Evolutionary conservation across 331 rosid species (phyloP).

Genomic region (Pyrus hybrid): DNA sequence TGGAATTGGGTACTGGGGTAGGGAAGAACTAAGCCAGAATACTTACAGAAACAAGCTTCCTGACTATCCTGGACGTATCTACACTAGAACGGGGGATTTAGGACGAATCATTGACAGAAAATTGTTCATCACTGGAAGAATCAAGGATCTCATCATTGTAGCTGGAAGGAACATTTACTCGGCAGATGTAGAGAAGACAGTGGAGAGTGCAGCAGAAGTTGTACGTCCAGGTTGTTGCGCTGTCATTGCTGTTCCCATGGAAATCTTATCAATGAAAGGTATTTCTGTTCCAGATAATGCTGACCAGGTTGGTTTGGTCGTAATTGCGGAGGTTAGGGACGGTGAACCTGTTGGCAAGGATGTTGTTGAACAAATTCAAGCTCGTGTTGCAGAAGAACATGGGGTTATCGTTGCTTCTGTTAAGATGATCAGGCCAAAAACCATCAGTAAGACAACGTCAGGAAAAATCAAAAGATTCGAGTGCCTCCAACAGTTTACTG

Average conservation of each 20-base stretch:
- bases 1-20: conserved; percentile 86
- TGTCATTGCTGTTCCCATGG: conserved; percentile 73
- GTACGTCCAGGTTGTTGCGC: conserved; percentile 96
- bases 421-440: conserved; percentile 73
- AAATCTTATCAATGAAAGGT: conserved; percentile 62
- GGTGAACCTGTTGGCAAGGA: conserved; percentile 59
- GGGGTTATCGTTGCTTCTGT: conserved; percentile 64
- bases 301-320: conserved; percentile 85
- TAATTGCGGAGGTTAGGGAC: conserved; percentile 78
- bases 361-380: conserved; percentile 45
- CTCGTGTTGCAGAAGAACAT: conserved; percentile 76
- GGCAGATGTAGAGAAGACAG: conserved; percentile 88
- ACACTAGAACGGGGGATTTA: conserved; percentile 85
- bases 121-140: conserved; percentile 85
- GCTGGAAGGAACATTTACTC: conserved; percentile 92
- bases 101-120: conserved; percentile 61
- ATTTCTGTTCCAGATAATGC: conserved; percentile 59
- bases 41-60: conserved; percentile 64
- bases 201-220: conserved; percentile 66
- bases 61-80: conserved; percentile 43
- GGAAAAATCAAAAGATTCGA: conserved; percentile 95
- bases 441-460: conserved; percentile 88
- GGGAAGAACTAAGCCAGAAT: conserved; percentile 53
- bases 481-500: conserved; percentile 73
- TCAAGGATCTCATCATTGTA: conserved; percentile 92